Conservation (phyloP, 2,329 filamentous ascomycete genomes). For the Teratosphaeria epicoccoides region DNA sequence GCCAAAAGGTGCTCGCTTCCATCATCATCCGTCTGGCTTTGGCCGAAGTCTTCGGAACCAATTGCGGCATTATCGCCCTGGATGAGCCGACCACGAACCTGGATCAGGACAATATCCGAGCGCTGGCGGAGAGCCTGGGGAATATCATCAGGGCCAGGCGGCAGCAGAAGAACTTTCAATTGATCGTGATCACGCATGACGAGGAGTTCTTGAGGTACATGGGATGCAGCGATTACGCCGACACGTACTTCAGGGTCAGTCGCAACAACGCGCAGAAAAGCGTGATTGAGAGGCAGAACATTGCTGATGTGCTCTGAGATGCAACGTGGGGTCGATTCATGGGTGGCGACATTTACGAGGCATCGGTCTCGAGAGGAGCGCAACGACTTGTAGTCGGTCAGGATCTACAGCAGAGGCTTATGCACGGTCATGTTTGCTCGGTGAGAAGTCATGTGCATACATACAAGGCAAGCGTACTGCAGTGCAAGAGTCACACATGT, state of each 20-base stretch:
- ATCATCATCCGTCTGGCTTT: conserved; percentile 96
- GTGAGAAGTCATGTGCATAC: too few relatives aligned
- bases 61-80: conserved; percentile 90
- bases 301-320: conserved; percentile 19
- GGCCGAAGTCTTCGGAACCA: conserved; percentile 90
- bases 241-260: conserved; percentile 80
- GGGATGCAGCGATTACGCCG: conserved; percentile 86
- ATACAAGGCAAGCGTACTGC: too few relatives aligned
- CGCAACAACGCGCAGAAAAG: conserved; percentile 80
- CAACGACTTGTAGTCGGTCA: too few relatives aligned
- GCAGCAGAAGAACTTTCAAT: conserved; percentile 87
- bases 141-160: conserved; percentile 75
- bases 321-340: too few relatives aligned
- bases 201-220: conserved; percentile 91
- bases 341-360: too few relatives aligned
- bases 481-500: too few relatives aligned
- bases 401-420: too few relatives aligned
- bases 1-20: conserved; percentile 89
- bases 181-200: conserved; percentile 98
- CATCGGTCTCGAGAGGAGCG: too few relatives aligned
- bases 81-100: conserved; percentile 98
- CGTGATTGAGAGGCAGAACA: conserved; percentile 57
- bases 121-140: conserved; percentile 72
- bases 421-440: too few relatives aligned
- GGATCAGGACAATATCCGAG: conserved; percentile 87